A percentile compares a stretch with the other conserved stretches of the same genome.
Evolutionary conservation across 208 protist genomes (phyloP).

Genomic region (Leishmania lainsoni): DNA sequence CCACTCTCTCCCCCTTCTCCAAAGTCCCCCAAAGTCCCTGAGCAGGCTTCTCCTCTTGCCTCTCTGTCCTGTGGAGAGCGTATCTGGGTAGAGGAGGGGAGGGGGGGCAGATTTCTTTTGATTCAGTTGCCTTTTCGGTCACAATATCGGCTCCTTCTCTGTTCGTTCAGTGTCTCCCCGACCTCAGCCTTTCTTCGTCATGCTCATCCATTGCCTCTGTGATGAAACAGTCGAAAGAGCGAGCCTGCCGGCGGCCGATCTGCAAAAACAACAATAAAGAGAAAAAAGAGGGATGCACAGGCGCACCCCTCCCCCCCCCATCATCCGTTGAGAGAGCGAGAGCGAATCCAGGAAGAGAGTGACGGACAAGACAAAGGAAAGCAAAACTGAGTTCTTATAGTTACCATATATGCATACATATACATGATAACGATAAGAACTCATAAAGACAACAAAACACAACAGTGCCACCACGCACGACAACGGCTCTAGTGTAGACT

Average conservation of each 20-base stretch:
- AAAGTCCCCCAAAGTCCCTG: neutral
- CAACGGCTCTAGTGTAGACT: neutral
- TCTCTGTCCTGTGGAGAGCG: neutral
- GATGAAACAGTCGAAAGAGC: neutral
- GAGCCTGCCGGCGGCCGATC: neutral
- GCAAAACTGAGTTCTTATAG: neutral
- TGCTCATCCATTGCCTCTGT: neutral
- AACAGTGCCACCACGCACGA: neutral
- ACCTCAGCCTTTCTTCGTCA: neutral
- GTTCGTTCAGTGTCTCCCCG: neutral
- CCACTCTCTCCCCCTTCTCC: neutral
- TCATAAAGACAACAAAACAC: too few species aligned
- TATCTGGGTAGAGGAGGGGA: too few species aligned
- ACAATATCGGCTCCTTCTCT: neutral
- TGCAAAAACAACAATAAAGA: neutral
- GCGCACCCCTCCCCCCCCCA: neutral
- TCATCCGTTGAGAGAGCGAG: neutral
- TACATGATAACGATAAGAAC: neutral
- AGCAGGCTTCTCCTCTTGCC: neutral
- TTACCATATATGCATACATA: neutral
- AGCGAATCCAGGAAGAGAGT: neutral
- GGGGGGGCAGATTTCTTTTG: neutral
- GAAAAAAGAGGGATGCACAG: neutral
- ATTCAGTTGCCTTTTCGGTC: neutral
- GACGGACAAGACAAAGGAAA: too few species aligned